Base-by-base conservation (phyloP, 169 alveolate species). In the Theileria sp. region DNA sequence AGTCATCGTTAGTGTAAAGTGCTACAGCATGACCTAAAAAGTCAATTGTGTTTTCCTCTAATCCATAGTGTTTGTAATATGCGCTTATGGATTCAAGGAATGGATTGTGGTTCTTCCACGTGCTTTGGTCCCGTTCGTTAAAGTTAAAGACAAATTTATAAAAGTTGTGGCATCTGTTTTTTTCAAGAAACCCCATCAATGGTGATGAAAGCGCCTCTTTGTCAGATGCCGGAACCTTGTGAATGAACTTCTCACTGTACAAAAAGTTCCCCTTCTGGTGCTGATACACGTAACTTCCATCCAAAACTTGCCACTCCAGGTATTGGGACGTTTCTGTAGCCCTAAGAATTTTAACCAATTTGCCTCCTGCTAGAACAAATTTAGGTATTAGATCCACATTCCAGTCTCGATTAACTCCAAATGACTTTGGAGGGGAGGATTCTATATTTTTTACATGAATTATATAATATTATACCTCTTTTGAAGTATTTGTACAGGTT, bases 1-100 rank as follows among this genome's bases (percentile, higher is more conserved):
- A 96, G 75, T 93, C 96, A 88, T 98, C 99, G 80, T 92, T 92
- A n/a, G 97, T 92, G 91, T 94, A 95, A 68, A 98, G 92, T 4
- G 99, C 99, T 12, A 98, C 97, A 25, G 99, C 99, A 88, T 98
- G 99, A 0, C 99, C 99, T 50, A 98, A 80, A 88, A 98, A 98
- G 87, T 97, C 99, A 34, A 97, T 94, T 25, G 99, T 98, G 81
- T 95, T 95, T n/a, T 95, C 94, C 78, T 97, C 98, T 19, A 98
- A 92, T 32, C 97, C 97, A 75, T 93, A 96, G 38, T 94, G 80
- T 68, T 95, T 94, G 81, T 95, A 92, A 65, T 96, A 92, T 74
- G 94, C 97, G 67, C 64, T 77, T 94, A 94, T 94, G n/a, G 97
- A 91, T 74, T 90, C 94, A 71, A 86, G 86, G 74, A 81, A 86